Evolutionary conservation across 257 asterid species (phyloP), one percentile per base, ranked within the genome.

Genomic region (Rhazya stricta): DNA sequence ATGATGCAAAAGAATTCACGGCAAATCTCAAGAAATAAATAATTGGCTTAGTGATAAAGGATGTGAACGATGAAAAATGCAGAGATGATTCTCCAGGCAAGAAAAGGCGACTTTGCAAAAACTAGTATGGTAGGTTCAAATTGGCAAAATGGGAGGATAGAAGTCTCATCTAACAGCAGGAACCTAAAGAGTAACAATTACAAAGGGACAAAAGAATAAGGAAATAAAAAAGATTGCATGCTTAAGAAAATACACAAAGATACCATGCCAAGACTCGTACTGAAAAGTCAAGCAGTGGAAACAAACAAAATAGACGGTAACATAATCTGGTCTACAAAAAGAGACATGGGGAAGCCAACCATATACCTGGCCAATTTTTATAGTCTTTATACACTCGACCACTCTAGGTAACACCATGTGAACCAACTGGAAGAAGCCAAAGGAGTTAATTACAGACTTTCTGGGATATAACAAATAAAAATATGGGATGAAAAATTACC

Each of bases 361-460:
- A 77, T 77, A 60, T 82, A 94, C 99, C 94, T 91, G 99, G 50
- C 92, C 96, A 63, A 94, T 94, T 69, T 94, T 92, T 66, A 94
- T 84, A 1, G 88, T 86, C 75, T 80, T 91, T 68, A 92, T 76
- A 79, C 90, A 85, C 57, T 89, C 90, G 19, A 91, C 86, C 85
- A 92, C 70, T 84, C 87, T 89, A 43, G 96, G 95, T 3, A 87
- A 86, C 77, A 87, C 78, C 3, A 83, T 74, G 61, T 78, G 78
- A 76, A 89, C 88, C 83, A 92, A 74, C 99, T 90, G 97, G 69
- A 82, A 79, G 69, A 67, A 57, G 72, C 45, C 39, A 79, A 80
- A 77, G 71, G 29, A 67, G 50, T 34, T 62, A 27, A 71, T 88
- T 60, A 86, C 83, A 72, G 42, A 56, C 78, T 41, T 27, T 12